phyloP scores from a whole-genome alignment of 1,139 yeast species.

The Geotrichum carabidarum region DNA sequence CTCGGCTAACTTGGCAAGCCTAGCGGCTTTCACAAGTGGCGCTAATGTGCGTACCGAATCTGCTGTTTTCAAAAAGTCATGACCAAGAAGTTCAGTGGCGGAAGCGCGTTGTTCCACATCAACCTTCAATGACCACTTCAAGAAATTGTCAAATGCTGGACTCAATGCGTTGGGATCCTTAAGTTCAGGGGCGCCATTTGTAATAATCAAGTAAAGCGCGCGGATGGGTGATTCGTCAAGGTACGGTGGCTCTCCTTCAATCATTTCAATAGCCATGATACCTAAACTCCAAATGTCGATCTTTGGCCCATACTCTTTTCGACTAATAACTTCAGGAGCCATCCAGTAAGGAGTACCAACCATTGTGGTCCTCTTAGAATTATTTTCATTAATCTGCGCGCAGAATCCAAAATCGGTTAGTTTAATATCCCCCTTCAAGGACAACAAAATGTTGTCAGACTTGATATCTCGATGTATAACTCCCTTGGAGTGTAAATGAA shows the following conservation, averaged over 20 bases:
- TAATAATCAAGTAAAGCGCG: constrained; percentile 88
- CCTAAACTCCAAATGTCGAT: constrained; percentile 98
- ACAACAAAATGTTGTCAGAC: constrained; percentile 82
- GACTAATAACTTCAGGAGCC: constrained; percentile 96
- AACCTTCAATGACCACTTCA: constrained; percentile 77
- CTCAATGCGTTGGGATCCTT: constrained; percentile 84
- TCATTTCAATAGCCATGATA: constrained; percentile 97
- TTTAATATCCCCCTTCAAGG: constrained; percentile 82
- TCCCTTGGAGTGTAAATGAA: constrained; percentile 85
- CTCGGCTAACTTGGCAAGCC: constrained; percentile 57
- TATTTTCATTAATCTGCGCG: constrained; percentile 87
- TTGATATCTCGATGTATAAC: constrained; percentile 95
- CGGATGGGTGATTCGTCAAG: constrained; percentile 88
- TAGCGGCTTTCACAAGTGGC: constrained; percentile 83
- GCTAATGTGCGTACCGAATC: constrained; percentile 72
- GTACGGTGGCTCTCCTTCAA: constrained; percentile 98
- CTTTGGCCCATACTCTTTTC: constrained; percentile 94
- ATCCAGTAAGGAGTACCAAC: constrained; percentile 99
- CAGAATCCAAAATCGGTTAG: constrained; percentile 76
- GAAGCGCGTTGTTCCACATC: constrained; percentile 79
- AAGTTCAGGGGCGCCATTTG: constrained; percentile 90
- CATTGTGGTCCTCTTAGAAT: constrained; percentile 89
- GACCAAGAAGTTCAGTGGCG: constrained; percentile 67
- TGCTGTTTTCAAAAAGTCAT: constrained; percentile 66
- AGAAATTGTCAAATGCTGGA: constrained; percentile 58